Base-by-base conservation (phyloP, 1,139 yeast species). In the Pichiaceae sp. region DNA sequence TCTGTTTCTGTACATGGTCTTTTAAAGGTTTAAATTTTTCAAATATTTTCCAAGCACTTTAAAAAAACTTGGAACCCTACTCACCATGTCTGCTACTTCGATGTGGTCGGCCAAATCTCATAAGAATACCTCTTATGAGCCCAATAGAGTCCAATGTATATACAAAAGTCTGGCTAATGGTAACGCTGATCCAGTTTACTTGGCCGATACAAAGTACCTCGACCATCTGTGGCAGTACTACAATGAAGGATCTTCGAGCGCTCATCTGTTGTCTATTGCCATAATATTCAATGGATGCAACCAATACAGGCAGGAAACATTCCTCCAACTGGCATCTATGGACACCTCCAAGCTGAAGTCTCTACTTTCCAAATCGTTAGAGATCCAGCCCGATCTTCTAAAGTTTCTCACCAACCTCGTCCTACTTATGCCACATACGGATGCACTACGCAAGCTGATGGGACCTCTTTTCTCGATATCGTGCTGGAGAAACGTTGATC, bases 1-100 rank as follows among this genome's bases (percentile, higher is more conserved):
- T 61, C 74, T 64, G 43, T 80, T 78, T 71, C 78, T 72, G 60
- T 72, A 70, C 78, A 72, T 70, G 45, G 28, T 21, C 9, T 11
- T 21, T 7, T 21, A 11, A 21, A 11, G 24, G 11, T 7, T 7
- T 7, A 21, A 21, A 7, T 21, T 21, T 14, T 6, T 8, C 28
- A 12, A 25, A 12, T 8, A 25, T 25, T 25, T 25, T 25, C n/a
- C 28, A 21, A 12, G 8, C 25, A 8, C 12, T 21, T 12, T 8
- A 12, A 21, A 21, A 21, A 21, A 21, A 21, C n/a, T n/a, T n/a
- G n/a, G n/a, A n/a, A n/a, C n/a, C n/a, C n/a, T n/a, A n/a, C n/a
- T n/a, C n/a, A n/a, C n/a, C n/a, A n/a, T n/a, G n/a, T n/a, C n/a
- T n/a, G n/a, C n/a, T n/a, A n/a, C 24, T 11, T 21, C 24, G 24